A percentile compares a stretch with the other conserved stretches of the same genome.
These are phyloP conservation scores for Macrolepiota fuliginosa DNA, from an alignment of 768 basidiomycete species.

Conservation along the genomic window DNA sequence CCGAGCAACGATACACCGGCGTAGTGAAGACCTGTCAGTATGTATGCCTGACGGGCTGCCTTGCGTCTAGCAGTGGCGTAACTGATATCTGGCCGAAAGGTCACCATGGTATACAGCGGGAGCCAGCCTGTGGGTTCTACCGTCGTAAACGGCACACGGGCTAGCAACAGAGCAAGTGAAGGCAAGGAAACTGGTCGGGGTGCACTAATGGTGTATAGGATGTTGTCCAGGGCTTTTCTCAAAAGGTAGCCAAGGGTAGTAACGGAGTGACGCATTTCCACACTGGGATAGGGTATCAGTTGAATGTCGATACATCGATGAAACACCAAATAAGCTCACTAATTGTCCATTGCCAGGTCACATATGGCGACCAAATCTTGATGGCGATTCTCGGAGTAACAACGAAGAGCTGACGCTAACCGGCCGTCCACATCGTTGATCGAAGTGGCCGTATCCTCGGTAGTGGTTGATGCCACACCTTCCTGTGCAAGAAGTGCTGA, in stretches of 20 bases:
- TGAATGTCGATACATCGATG: slow-evolving; percentile 12
- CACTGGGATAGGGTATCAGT: slow-evolving; percentile 43
- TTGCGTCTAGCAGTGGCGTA: slow-evolving; percentile 79
- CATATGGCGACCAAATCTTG: slow-evolving; percentile 89
- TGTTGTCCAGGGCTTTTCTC: slow-evolving; percentile 75
- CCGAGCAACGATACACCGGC: slow-evolving; percentile 43
- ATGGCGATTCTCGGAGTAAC: slow-evolving; percentile 81
- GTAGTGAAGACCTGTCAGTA: slow-evolving; percentile 54
- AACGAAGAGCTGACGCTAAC: slow-evolving; percentile 63
- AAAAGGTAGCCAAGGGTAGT: slow-evolving; percentile 78
- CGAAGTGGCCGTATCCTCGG: slow-evolving; percentile 28
- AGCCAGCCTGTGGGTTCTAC: slow-evolving; percentile 75
- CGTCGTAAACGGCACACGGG: slow-evolving; percentile 57
- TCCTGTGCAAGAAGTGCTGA: slow-evolving; percentile 70
- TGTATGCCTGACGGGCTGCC: slow-evolving; percentile 64
- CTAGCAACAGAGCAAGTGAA: slow-evolving; percentile 44
- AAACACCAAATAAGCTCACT: slow-evolving; percentile 56
- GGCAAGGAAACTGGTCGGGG: slow-evolving; percentile 43
- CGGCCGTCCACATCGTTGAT: slow-evolving; percentile 46
- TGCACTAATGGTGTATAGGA: slow-evolving; percentile 63
- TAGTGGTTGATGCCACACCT: slow-evolving; percentile 51
- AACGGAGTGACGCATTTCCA: slow-evolving; percentile 93
- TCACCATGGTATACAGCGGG: slow-evolving; percentile 96
- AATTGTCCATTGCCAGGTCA: slow-evolving; percentile 94
- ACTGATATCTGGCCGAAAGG: slow-evolving; percentile 93